Evolutionary conservation across 345 rosid species (phyloP).

Genomic region (Diplotaxis tenuifolia): DNA sequence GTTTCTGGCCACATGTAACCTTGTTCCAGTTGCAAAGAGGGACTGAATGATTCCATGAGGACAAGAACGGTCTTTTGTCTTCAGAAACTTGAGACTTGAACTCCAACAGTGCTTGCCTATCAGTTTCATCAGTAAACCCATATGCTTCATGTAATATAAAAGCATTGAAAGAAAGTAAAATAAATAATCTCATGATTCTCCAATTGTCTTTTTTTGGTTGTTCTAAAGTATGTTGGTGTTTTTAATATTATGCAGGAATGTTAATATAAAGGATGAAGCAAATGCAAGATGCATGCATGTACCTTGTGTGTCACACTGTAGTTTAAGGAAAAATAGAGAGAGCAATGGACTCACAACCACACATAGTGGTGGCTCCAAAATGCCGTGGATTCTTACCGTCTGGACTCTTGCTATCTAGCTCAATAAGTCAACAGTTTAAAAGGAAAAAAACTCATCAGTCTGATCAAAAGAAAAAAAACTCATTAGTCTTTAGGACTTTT

Average conservation of each 20-base stretch:
- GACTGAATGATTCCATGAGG: conserved; percentile 37
- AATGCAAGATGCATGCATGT: conserved; percentile 3
- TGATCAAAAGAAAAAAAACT: not conserved
- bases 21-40: conserved; percentile 40
- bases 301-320: not conserved
- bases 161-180: conserved; percentile 11
- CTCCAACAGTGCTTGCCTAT: conserved; percentile 19
- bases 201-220: not conserved
- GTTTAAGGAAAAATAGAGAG: not conserved
- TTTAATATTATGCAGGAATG: not conserved
- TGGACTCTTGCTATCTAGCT: not conserved
- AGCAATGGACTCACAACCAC: not conserved
- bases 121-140: not conserved
- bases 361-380: not conserved
- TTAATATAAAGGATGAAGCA: not conserved
- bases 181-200: conserved; percentile 1
- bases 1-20: conserved; percentile 27
- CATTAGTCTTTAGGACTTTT: not conserved
- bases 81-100: conserved; percentile 22
- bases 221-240: not conserved
- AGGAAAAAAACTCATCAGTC: not conserved
- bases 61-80: conserved; percentile 1
- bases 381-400: not conserved
- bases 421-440: not conserved
- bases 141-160: conserved; percentile 14